A percentile compares a stretch with the other conserved stretches of the same genome.
These are phyloP conservation scores for Mycena maculata DNA, from an alignment of 768 basidiomycete species.

Conservation along the genomic window DNA sequence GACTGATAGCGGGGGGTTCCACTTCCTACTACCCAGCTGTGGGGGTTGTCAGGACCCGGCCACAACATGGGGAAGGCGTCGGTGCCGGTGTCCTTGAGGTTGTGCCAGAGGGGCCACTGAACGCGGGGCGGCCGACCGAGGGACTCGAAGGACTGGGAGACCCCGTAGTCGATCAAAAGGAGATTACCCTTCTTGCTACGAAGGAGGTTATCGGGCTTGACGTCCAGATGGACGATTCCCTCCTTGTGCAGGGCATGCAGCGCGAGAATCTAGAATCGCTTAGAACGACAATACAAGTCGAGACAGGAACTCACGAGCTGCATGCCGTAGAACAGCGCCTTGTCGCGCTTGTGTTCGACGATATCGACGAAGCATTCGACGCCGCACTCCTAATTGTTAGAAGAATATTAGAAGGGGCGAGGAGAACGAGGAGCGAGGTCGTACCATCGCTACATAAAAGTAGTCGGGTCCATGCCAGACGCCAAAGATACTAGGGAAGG, in stretches of 20 bases:
- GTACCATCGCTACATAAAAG: constrained; percentile 15
- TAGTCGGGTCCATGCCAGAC: not conserved
- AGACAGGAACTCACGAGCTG: not conserved
- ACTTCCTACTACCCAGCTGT: not conserved
- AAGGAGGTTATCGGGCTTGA: not conserved
- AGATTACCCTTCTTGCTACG: not conserved
- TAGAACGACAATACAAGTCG: too few species aligned
- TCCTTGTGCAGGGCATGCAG: not conserved
- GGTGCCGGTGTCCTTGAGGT: not conserved
- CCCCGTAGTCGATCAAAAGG: not conserved
- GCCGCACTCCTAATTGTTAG: constrained; percentile 6
- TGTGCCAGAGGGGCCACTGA: not conserved
- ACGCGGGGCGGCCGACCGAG: too few species aligned
- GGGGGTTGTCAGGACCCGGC: constrained; percentile 10
- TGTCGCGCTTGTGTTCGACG: too few species aligned
- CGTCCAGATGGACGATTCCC: not conserved
- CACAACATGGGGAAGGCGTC: constrained; percentile 2
- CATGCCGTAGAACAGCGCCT: not conserved
- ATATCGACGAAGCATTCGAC: not conserved
- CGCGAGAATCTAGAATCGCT: not conserved
- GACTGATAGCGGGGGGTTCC: not conserved
- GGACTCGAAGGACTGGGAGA: not conserved
- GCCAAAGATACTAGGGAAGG: constrained; percentile 2
- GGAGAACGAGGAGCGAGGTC: not conserved
- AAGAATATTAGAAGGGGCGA: not conserved